phyloP scores from a whole-genome alignment of 2,329 filamentous ascomycete genomes.

The Epichloe elymi region DNA sequence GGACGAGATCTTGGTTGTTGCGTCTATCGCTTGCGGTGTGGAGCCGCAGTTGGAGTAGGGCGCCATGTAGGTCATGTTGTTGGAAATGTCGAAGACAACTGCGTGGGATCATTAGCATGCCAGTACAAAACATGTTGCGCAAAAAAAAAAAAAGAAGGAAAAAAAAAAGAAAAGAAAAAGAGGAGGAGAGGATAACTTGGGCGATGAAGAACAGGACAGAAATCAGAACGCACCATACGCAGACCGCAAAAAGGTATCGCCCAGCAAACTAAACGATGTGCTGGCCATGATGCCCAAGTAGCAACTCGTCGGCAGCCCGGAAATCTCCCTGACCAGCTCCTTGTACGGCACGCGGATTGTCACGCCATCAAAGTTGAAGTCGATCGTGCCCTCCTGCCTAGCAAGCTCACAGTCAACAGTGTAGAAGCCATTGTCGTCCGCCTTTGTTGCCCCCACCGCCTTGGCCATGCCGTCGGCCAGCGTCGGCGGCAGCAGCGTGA shows the following conservation, averaged over 20 bases:
- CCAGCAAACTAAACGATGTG: constrained; percentile 34
- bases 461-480: constrained; percentile 37
- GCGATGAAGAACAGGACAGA: no score
- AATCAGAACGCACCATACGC: constrained; percentile 30
- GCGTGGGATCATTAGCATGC: not conserved
- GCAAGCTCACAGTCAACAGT: constrained; percentile 31
- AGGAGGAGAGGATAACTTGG: no score
- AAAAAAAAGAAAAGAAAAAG: no score
- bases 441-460: constrained; percentile 31
- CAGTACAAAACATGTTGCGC: no score
- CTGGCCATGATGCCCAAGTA: constrained; percentile 37
- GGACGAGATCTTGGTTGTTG: constrained; percentile 5
- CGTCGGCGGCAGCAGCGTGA: constrained; percentile 49
- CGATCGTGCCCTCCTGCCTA: constrained; percentile 26
- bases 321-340: constrained; percentile 28
- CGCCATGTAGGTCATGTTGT: constrained; percentile 33
- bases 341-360: constrained; percentile 35
- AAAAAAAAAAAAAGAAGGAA: no score
- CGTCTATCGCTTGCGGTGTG: constrained; percentile 9
- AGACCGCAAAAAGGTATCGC: constrained; percentile 40
- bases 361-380: constrained; percentile 35
- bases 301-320: constrained; percentile 20
- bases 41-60: constrained; percentile 37
- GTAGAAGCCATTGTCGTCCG: constrained; percentile 31
- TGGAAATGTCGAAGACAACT: constrained; percentile 40